phyloP scores from a whole-genome alignment of 257 asterid species.

The Solanum chmielewskii region DNA sequence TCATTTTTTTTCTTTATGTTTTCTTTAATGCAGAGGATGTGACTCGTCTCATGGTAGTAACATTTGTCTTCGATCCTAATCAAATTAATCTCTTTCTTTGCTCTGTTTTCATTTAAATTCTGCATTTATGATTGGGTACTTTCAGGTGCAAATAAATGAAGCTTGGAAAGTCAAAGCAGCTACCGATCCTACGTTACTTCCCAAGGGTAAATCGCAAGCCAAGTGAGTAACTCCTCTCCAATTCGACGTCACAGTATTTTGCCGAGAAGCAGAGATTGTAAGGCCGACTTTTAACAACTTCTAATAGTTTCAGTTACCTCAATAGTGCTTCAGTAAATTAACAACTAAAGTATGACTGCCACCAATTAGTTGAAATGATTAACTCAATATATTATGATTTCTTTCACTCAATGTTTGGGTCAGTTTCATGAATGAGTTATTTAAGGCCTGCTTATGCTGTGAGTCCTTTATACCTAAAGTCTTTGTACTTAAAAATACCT shows the following conservation, averaged over 20 bases:
- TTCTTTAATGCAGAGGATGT: conserved; percentile 61
- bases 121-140: neutral
- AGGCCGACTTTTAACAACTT: neutral
- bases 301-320: neutral
- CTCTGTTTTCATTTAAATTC: neutral
- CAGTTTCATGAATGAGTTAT: neutral
- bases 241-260: neutral
- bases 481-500: neutral
- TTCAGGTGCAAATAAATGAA: conserved; percentile 77
- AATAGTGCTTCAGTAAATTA: neutral
- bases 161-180: conserved; percentile 75
- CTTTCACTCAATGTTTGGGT: neutral
- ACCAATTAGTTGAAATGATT: neutral
- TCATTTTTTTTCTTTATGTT: neutral
- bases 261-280: neutral
- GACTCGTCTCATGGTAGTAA: conserved; percentile 69
- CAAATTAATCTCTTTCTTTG: neutral
- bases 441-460: neutral
- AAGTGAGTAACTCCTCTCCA: conserved; percentile 38
- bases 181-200: conserved; percentile 56
- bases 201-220: conserved; percentile 66
- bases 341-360: neutral
- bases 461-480: neutral
- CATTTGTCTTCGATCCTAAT: neutral
- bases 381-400: neutral